phyloP scores from a whole-genome alignment of 1,284 basidiomycete genomes.

The Tranzscheliella williamsii region DNA sequence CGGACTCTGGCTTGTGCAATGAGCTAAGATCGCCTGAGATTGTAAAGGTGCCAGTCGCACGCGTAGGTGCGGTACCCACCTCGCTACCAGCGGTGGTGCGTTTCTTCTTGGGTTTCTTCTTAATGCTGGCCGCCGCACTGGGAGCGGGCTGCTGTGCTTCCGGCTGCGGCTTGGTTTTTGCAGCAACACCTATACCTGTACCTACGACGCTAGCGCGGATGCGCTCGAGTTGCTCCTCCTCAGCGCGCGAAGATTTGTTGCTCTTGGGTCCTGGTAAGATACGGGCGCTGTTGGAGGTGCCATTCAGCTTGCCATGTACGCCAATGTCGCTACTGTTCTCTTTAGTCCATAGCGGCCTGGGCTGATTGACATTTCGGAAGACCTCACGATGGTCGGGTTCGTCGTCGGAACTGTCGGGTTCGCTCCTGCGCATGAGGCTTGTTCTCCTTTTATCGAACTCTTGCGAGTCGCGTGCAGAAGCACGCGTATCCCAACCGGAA shows the following conservation, averaged over 20 bases:
- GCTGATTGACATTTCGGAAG: constrained; percentile 51
- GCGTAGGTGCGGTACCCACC: constrained; percentile 49
- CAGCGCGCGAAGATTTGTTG: constrained; percentile 19
- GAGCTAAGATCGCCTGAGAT: constrained; percentile 38
- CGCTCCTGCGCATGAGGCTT: constrained; percentile 16
- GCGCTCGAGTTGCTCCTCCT: constrained; percentile 38
- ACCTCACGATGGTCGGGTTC: constrained; percentile 46
- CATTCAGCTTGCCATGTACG: constrained; percentile 21
- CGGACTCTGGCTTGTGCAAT: constrained; percentile 10
- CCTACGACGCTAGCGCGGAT: constrained; percentile 51
- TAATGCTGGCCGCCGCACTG: constrained; percentile 23
- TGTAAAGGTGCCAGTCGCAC: constrained; percentile 32
- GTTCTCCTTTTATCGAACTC: constrained; percentile 10
- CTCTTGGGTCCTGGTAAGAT: constrained; percentile 50
- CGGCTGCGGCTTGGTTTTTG: constrained; percentile 1
- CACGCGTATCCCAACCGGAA: constrained; percentile 36
- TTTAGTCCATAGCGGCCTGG: constrained; percentile 20
- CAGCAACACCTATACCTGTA: constrained; percentile 44
- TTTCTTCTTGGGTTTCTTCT: constrained; percentile 49
- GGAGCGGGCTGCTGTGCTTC: constrained; percentile 3
- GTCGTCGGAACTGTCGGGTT: constrained; percentile 49
- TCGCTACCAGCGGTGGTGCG: constrained; percentile 47
- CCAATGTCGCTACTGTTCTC: constrained; percentile 38
- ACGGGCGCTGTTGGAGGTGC: constrained; percentile 17
- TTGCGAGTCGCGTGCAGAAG: constrained; percentile 10